Evolutionary conservation across 2,329 filamentous ascomycete genomes (phyloP).

Genomic region (Alternaria metachromatica): DNA sequence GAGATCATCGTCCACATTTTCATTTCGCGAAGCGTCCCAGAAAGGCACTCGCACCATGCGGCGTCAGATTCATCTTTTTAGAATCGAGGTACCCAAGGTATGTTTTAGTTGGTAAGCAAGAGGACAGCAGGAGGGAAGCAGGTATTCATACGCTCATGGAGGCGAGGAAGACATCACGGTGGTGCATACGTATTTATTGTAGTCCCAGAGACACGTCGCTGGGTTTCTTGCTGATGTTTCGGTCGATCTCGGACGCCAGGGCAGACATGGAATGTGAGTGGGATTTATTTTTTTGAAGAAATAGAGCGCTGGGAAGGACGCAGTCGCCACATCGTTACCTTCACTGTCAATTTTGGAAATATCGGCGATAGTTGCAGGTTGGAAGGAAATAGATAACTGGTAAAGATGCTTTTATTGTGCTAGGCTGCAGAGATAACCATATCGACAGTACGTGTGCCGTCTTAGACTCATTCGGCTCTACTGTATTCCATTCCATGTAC

Average conservation of each 20-base stretch:
- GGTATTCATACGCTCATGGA: background rate
- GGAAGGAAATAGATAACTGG: fast-evolving
- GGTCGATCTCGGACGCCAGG: background rate
- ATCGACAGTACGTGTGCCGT: no score
- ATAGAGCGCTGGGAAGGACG: background rate
- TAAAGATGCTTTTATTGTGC: background rate
- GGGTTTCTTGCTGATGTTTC: background rate
- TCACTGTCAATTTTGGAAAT: no score
- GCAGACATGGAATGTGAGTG: background rate
- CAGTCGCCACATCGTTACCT: background rate
- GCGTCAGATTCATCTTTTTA: background rate
- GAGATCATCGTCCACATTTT: background rate
- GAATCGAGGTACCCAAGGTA: background rate
- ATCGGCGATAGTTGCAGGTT: background rate
- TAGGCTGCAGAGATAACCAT: background rate
- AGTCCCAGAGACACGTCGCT: background rate
- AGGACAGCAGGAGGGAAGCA: background rate
- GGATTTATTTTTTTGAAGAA: background rate
- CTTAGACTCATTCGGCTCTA: fast-evolving
- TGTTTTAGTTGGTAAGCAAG: background rate
- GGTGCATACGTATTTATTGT: background rate
- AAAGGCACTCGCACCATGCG: background rate
- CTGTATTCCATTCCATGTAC: background rate
- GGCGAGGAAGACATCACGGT: background rate
- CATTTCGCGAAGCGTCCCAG: background rate